Evolutionary conservation across 345 rosid species (phyloP), one percentile per base, ranked within the genome.

Genomic region (Syzygium grande): DNA sequence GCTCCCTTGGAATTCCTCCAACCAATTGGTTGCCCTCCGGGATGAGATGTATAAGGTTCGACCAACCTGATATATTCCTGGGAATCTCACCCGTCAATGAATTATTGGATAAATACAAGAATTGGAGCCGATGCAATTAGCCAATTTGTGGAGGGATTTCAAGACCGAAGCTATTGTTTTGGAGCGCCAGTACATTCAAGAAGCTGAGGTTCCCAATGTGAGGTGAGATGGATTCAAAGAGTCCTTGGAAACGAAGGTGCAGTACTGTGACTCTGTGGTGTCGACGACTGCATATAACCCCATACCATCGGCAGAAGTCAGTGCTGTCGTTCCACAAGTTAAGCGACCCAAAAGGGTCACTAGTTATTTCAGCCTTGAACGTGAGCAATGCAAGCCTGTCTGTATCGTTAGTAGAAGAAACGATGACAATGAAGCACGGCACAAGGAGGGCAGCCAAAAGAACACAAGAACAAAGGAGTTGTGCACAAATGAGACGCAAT

Each of bases 171-270:
- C 65, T 58, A 12, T 85, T 85, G 86, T 56, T 58, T 29, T 56
- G 15, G 86, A 85, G 63, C 15, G 9, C 0, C 27, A 85, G 73
- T 3, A 3, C 0, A 11, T 16, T 54, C 6, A 85, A 41, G 41
- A 85, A 85, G 86, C 86, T 85, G 43, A 41, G 59, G 73, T 85
- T 85, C 25, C 86, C 86, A 56, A 85, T 43, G 30, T 85, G 52
- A 17, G 86, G 86, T 16, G 86, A 85, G 23, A 85, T 34, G 52
- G 77, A 22, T 13, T 77, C 86, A 4, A 9, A 46, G 43, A 85
- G 41, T 53, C n/a, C 53, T 6, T 16, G 13, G 29, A 22, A 25
- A 25, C 0, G 2, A 6, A 85, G 73, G 46, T 55, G 15, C 73
- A 85, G n/a, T 4, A 38, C 7, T 6, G 52, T 38, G 15, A 85